Conservation (phyloP, 192 early-diverging fungal genomes). For the Pilobolus umbonatus region DNA sequence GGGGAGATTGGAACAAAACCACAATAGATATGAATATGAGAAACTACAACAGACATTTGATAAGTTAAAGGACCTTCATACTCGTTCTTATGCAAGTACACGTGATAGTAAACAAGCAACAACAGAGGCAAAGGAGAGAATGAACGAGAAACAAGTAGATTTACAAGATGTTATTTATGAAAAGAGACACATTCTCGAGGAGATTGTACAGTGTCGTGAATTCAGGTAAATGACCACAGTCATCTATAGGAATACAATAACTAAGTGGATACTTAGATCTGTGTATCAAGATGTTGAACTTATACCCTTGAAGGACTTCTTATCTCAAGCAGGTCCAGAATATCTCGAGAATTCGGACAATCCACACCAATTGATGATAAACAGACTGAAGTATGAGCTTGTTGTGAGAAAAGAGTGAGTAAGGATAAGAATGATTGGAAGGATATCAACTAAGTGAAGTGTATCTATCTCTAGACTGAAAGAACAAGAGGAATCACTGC, state of each 20-base stretch:
- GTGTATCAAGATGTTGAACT: constrained; percentile 51
- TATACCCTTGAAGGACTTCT: constrained; percentile 39
- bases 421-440: not conserved
- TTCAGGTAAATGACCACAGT: constrained; percentile 39
- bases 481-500: constrained; percentile 19
- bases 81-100: constrained; percentile 15
- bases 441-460: not conserved
- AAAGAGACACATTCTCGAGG: constrained; percentile 45
- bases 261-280: constrained; percentile 32
- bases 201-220: constrained; percentile 51
- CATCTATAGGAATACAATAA: not conserved
- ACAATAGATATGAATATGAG: not conserved
- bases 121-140: constrained; percentile 46
- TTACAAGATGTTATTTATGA: constrained; percentile 58
- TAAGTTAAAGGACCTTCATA: constrained; percentile 19
- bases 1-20: constrained; percentile 14
- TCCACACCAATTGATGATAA: constrained; percentile 51
- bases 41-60: constrained; percentile 1
- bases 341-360: constrained; percentile 27
- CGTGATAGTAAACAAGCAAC: constrained; percentile 40
- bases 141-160: constrained; percentile 44
- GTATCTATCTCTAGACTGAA: constrained; percentile 9
- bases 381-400: constrained; percentile 48
- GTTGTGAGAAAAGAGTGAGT: constrained; percentile 41
- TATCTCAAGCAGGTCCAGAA: constrained; percentile 21